Base-by-base conservation (phyloP, 2,329 filamentous ascomycete species). In the Sporothrix protearum region DNA sequence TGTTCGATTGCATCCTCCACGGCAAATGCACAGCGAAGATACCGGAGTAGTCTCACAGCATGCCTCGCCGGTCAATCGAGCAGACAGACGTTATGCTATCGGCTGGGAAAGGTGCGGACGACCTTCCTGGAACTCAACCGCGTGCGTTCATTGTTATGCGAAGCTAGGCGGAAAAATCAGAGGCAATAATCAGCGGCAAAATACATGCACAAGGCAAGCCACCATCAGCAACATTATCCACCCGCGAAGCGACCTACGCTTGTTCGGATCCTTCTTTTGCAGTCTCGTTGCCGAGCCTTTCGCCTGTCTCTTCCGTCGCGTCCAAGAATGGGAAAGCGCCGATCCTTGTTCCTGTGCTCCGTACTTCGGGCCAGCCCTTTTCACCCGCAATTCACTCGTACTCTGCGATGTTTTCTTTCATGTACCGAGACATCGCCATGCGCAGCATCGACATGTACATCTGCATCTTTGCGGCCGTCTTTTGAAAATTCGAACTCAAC, bases 271-370 rank as follows among this genome's bases (percentile, higher is more conserved):
- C 30, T 10, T 33, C 30, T 8, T 30, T 30, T n/a, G 9, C 28
- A n/a, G 19, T n/a, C 45, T 68, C 47, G 19, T 33, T 55, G 64
- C 64, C 64, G 64, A 53, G 47, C 47, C 39, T 53, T 33, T 68
- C 66, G 66, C 66, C 66, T 55, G 8, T 55, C 49, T 68, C n/a
- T 55, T 55, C 66, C 66, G 47, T 47, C 49, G 16, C 53, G 66
- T 42, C 47, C 25, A 64, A 45, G 59, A 28, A 66, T 42, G 25
- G 42, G 42, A 66, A 49, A 33, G 42, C 33, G 30, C 10, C 5
- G 12, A 22, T 1, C 5, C 5, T 8, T 8, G 19, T 45, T 68
- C 66, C 25, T 68, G 6, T 57, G 19, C 33, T 28, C 28, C 33
- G 6, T 57, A 25, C 33, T 28, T 39, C 33, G n/a, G 45, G 45